Evolutionary conservation across 2,329 filamentous ascomycete species (phyloP), one percentile per base, ranked within the genome.

Genomic region (Trichophaea hybrida): DNA sequence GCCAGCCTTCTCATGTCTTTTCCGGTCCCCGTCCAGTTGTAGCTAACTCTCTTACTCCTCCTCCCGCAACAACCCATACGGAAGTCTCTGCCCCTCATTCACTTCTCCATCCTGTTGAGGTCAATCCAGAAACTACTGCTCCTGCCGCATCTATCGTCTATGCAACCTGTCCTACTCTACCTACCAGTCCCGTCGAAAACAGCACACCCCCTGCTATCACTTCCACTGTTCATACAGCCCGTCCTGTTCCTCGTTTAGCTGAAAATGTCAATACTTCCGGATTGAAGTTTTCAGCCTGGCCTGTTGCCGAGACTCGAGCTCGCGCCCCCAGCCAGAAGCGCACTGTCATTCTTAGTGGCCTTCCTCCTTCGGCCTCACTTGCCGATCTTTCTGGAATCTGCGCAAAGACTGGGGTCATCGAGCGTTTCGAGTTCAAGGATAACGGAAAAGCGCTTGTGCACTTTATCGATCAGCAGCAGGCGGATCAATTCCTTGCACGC

Each of bases 241-340:
- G 24, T 24, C 24, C 38, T 43, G 48, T 33, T 17, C 48, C 48
- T 5, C 15, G 13, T n/a, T 15, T 50, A 6, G 15, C 48, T 17
- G 3, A 12, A 15, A 50, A 48, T n/a, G 40, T 60, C 6, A 55
- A 62, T 43, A 51, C 53, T 1, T 40, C 32, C 13, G 58, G 53
- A n/a, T 35, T 51, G 8, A 51, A 24, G 33, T 59, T 61, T 35
- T 33, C 55, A 2, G 55, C 59, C 24, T 60, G 58, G 53, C 53
- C 54, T 17, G 35, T 34, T 2, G 24, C 49, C 10, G 37, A 59
- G 7, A 56, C 53, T 31, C 49, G 55, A n/a, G 55, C 38, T 4
- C 49, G 52, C 44, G 38, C n/a, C 32, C 46, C 52, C 7, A 52
- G 35, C 33, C 55, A 61, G 10, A 17, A 43, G 10, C 32, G 59